phyloP scores from a whole-genome alignment of 2,329 filamentous ascomycete genomes.

The Ambrosiella beaveri region DNA sequence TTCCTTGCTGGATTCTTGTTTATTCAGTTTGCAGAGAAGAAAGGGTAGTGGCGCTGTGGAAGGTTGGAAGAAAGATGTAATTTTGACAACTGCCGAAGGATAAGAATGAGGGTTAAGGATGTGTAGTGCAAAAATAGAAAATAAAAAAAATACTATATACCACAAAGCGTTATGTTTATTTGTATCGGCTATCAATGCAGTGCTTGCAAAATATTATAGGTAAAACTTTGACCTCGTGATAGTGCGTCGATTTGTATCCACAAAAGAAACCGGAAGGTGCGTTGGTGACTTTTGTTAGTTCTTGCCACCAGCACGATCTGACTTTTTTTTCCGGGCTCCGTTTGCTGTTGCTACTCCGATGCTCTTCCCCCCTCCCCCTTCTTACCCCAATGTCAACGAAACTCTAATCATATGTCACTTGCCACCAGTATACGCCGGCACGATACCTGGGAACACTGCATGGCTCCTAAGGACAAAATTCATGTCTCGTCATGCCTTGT shows the following conservation, averaged over 20 bases:
- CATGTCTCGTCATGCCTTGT: too few species aligned
- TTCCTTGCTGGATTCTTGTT: background rate
- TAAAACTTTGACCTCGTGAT: too few species aligned
- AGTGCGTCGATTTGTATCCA: background rate
- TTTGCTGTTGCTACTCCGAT: background rate
- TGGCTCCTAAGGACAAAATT: too few species aligned
- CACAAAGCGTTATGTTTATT: too few species aligned
- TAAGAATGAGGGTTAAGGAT: too few species aligned
- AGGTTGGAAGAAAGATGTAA: too few species aligned
- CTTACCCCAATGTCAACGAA: background rate
- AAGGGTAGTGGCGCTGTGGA: background rate
- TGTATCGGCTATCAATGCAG: too few species aligned
- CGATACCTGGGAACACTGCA: background rate
- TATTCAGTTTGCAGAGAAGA: background rate
- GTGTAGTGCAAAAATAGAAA: too few species aligned
- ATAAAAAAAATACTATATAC: too few species aligned
- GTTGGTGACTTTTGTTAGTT: background rate
- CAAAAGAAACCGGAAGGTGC: background rate
- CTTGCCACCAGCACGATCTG: background rate
- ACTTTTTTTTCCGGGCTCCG: background rate
- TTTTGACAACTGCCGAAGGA: too few species aligned
- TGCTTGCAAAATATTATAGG: too few species aligned
- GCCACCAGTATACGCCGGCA: background rate
- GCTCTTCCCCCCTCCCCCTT: background rate
- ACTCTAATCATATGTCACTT: background rate